Evolutionary conservation across 148 eudicot genomes (phyloP), one percentile per base, ranked within the genome.

Genomic region (Spergularia bocconei): DNA sequence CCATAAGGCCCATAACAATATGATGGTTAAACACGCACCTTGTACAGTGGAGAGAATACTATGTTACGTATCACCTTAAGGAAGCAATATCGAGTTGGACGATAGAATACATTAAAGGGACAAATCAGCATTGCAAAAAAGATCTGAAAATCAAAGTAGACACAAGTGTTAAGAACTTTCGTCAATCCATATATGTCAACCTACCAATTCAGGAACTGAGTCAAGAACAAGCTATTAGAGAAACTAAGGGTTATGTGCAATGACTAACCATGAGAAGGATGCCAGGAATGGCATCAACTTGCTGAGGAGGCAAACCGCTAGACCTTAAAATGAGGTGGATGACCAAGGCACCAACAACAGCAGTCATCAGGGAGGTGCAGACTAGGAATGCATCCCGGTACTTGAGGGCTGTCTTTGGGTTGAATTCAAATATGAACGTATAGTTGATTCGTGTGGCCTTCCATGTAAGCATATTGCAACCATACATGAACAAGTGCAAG

Each of bases 381-480:
- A 94, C 80, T 52, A 94, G 92, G 75, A 95, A 95, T 14, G 96
- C 94, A 62, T 95, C 99, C 74, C 99, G 79, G 77, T 88, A 88
- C 68, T 88, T 92, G 70, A 95, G 92, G 2, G 96, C 85, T 0
- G 91, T 95, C 74, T 77, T 83, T 19, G 91, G 84, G 7, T 86
- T 87, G 79, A 92, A 92, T 51, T 95, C 97, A 52, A 95, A 92
- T 67, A 95, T 92, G 88, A 95, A 95, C 74, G 87, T 88, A 85
- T 84, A 90, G 79, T 92, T 95, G 71, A 95, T 89, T 82, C 96
- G 83, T 1, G 91, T 89, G 56, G 85, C 86, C 82, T 91, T 91
- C 99, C 99, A 95, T 86, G 86, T 73, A 56, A 95, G 91, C 69
- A 95, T 70, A 76, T 92, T 92, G 87, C 99, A 95, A 4, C 99